These are phyloP conservation scores for Discostella stelligera DNA, from an alignment of 352 stramenopile genomes.

Conservation along the genomic window DNA sequence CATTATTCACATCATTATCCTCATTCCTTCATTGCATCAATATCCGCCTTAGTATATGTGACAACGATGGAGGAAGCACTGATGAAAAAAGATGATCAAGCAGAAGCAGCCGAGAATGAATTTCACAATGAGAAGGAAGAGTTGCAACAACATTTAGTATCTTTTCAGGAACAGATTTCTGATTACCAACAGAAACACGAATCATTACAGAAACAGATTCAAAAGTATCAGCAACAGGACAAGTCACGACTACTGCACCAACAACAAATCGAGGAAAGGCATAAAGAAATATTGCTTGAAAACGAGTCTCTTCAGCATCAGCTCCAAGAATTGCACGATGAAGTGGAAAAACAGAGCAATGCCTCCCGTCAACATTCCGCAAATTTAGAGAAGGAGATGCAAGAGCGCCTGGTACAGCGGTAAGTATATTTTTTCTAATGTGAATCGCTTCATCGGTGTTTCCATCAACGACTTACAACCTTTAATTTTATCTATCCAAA, in stretches of 20 bases:
- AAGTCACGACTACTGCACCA: conserved; percentile 5
- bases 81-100: neutral
- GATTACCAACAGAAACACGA: neutral
- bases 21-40: neutral
- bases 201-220: neutral
- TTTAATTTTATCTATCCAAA: neutral
- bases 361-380: conserved; percentile 6
- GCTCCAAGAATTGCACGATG: conserved; percentile 7
- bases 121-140: conserved; percentile 8
- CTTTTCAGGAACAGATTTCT: neutral
- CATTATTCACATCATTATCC: neutral
- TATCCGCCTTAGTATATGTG: neutral
- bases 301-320: conserved; percentile 10
- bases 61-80: conserved; percentile 7
- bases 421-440: neutral
- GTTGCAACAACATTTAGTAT: conserved; percentile 3
- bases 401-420: conserved; percentile 26
- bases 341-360: conserved; percentile 5
- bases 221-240: conserved; percentile 14
- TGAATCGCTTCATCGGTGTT: neutral
- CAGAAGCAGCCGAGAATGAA: neutral
- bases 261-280: neutral
- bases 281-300: conserved; percentile 8
- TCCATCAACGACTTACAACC: neutral
- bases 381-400: conserved; percentile 36